Percentiles rank a stretch among this genome's conserved stretches.
Evolutionary conservation across 257 asterid genomes (phyloP).

Genomic region (Solanum chmielewskii): DNA sequence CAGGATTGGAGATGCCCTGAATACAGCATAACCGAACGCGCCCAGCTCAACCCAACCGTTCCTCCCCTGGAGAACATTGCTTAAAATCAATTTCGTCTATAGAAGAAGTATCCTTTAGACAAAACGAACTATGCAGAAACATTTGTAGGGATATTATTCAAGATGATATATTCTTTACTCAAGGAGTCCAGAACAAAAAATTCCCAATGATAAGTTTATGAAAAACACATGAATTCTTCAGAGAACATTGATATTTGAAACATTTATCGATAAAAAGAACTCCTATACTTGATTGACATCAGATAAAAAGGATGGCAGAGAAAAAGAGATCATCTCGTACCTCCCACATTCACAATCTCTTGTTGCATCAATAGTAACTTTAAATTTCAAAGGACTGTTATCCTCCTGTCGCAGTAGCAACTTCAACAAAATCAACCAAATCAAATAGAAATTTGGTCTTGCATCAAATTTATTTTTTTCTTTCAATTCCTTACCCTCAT

Average conservation of each 20-base stretch:
- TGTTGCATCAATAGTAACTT: slow-evolving; percentile 24
- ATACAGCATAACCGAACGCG: not conserved
- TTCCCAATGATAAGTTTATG: not conserved
- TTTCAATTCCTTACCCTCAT: not conserved
- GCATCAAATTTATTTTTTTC: not conserved
- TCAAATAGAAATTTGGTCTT: slow-evolving; percentile 23
- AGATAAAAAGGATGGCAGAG: slow-evolving; percentile 23
- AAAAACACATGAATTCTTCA: not conserved
- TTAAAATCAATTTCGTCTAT: not conserved
- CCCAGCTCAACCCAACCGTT: not conserved
- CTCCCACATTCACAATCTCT: slow-evolving; percentile 53
- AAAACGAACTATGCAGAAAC: not conserved
- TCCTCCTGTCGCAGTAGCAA: slow-evolving; percentile 32
- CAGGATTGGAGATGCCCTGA: not conserved
- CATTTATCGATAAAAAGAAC: not conserved
- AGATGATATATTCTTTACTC: not conserved
- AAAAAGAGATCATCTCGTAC: slow-evolving; percentile 42
- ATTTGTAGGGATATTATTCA: not conserved
- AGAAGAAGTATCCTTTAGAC: not conserved
- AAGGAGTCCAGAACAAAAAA: not conserved
- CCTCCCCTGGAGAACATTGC: not conserved
- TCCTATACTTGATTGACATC: not conserved
- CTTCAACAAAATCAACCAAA: slow-evolving; percentile 50
- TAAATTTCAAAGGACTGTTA: slow-evolving; percentile 48
- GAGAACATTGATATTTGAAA: not conserved